Evolutionary conservation across 352 stramenopile species (phyloP).

Genomic region (Pythium graminicola): DNA sequence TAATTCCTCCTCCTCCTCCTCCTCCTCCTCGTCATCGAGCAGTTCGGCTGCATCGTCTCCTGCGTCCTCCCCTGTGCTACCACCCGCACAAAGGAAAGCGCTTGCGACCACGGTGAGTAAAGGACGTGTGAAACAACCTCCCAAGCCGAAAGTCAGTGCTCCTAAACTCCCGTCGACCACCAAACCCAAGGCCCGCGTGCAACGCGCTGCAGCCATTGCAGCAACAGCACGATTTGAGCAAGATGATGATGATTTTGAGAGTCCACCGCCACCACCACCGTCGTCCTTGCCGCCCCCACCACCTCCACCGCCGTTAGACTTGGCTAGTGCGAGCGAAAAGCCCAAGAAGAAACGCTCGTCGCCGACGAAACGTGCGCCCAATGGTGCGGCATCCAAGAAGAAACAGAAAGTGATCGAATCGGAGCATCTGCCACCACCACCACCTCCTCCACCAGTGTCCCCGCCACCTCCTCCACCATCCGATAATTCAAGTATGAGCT

Average conservation of each 20-base stretch:
- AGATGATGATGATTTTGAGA: constrained; percentile 13
- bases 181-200: constrained; percentile 12
- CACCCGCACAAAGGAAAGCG: constrained; percentile 12
- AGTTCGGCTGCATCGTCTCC: constrained; percentile 23
- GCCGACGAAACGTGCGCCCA: constrained; percentile 13
- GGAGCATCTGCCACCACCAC: constrained; percentile 2
- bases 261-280: constrained; percentile 22
- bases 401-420: constrained; percentile 10
- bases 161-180: not conserved
- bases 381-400: constrained; percentile 6
- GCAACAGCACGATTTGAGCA: constrained; percentile 14
- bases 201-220: constrained; percentile 10
- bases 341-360: constrained; percentile 26
- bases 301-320: constrained; percentile 20
- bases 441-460: constrained; percentile 14
- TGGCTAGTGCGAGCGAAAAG: constrained; percentile 4
- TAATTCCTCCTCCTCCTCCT: constrained; percentile 39
- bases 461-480: constrained; percentile 15
- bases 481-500: constrained; percentile 25
- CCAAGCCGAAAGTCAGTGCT: constrained; percentile 7
- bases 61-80: constrained; percentile 14
- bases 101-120: constrained; percentile 13
- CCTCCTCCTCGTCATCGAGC: constrained; percentile 19
- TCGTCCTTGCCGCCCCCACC: constrained; percentile 27
- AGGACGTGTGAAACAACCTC: constrained; percentile 12